phyloP scores from a whole-genome alignment of 2,329 filamentous ascomycete species.

The Cercospora nicotianae region DNA sequence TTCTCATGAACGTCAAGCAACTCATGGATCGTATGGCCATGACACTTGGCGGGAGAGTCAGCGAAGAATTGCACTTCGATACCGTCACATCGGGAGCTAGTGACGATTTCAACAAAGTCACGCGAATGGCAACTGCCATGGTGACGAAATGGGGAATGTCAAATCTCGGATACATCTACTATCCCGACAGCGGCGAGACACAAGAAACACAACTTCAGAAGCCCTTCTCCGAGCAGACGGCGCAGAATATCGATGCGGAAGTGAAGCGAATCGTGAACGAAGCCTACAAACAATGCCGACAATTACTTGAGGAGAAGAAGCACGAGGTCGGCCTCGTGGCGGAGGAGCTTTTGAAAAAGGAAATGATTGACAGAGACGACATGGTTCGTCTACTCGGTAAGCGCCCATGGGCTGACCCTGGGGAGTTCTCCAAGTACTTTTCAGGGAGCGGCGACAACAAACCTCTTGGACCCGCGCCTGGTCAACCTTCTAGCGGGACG shows the following conservation, averaged over 20 bases:
- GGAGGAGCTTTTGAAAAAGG: slow-evolving; percentile 88
- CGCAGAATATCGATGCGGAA: slow-evolving; percentile 86
- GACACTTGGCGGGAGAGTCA: slow-evolving; percentile 93
- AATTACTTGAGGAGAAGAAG: slow-evolving; percentile 82
- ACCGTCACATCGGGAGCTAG: slow-evolving; percentile 93
- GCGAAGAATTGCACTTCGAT: slow-evolving; percentile 94
- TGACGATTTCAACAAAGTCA: slow-evolving; percentile 98
- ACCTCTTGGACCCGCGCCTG: slow-evolving; percentile 22
- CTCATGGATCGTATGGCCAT: slow-evolving; percentile 99
- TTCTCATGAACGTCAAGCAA: slow-evolving; percentile 93
- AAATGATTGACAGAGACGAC: slow-evolving; percentile 87
- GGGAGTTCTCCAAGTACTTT: slow-evolving; percentile 96
- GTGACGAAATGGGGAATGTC: slow-evolving; percentile 99
- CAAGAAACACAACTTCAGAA: slow-evolving; percentile 73
- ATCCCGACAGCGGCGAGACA: slow-evolving; percentile 59
- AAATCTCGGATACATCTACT: slow-evolving; percentile 90
- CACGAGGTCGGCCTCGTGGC: slow-evolving; percentile 84
- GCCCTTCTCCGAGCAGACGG: slow-evolving; percentile 93
- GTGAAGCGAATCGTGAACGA: slow-evolving; percentile 89
- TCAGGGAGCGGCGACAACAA: slow-evolving; percentile 37
- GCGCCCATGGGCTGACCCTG: slow-evolving; percentile 77
- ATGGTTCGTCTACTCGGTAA: slow-evolving; percentile 85
- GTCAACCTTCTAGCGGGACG: slow-evolving; percentile 13
- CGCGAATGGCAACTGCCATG: slow-evolving; percentile 93
- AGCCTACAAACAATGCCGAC: slow-evolving; percentile 86